Base-by-base conservation (phyloP, 2,329 filamentous ascomycete species). In the Gremmenia infestans region DNA sequence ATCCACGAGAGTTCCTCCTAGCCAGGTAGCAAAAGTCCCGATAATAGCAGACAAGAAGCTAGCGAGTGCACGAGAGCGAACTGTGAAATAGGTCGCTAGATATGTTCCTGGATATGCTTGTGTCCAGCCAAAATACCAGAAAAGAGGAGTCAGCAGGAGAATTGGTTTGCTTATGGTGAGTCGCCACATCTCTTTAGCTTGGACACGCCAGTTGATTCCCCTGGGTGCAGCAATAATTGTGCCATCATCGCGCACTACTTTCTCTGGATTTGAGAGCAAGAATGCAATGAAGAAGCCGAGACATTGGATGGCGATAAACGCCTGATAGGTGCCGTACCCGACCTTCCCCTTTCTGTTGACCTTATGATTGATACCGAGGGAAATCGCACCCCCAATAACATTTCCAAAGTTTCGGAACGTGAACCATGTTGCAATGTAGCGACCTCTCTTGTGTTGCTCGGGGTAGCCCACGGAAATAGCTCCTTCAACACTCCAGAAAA, bases 401-500 rank as follows among this genome's bases (percentile, higher is more conserved):
- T 88, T 85, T 0, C 86, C 86, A 2, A 76, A 72, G 1, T 87
- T 75, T 1, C 76, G 74, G 61, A 73, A 79, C 0, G 76, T 77
- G 4, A 89, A 74, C 87, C 87, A 89, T 64, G 85, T 85, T 0
- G 89, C 73, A 71, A 25, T 60, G 22, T 82, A 81, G 25, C 79
- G 79, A 0, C 83, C 85, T 53, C 81, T 78, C 50, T 87, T 86
- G 67, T 81, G 82, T 0, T 85, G 83, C 63, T 89, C 85, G 0
- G 86, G 86, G 61, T 89, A 90, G 0, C 83, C 79, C 23, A 89
- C 80, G 0, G 86, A 86, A 55, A 90, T 87, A 0, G 87, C 86
- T 1, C 84, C 84, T 69, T 90, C 87, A 0, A 85, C 81, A 74
- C 83, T 84, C 87, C 87, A 90, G 69, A 89, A 88, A 2, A 89